Base-by-base conservation (phyloP, 768 basidiomycete genomes). In the Harrya chromipes region DNA sequence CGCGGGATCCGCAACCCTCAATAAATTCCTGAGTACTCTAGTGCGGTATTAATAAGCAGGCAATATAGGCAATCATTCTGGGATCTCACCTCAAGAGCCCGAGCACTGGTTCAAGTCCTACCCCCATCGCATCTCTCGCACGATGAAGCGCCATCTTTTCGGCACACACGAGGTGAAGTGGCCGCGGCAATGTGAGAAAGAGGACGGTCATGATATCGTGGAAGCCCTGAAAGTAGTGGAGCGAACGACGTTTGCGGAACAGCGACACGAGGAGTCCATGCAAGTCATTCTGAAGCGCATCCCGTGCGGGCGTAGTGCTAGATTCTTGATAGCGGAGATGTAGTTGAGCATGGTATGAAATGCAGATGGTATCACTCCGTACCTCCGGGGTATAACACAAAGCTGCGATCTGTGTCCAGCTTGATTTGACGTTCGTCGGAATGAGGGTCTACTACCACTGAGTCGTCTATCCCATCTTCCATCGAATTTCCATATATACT, bases 321-420 rank as follows among this genome's bases (percentile, higher is more conserved):
- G 58, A 50, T 31, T 64, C 65, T 64, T 14, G 43, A 50, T 53
- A 43, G 41, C 43, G 24, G 40, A 35, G 19, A 36, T 43, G 34
- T 37, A 36, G 52, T 54, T 60, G 27, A 53, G 43, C 29, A 40
- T 9, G 23, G 23, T 26, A 40, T 47, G 40, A 56, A 47, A 47
- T 49, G 48, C 43, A 59, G 49, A 50, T 13, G 37, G 9, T 46
- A 38, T 49, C 33, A 44, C 48, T 52, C 43, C 53, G 70, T 75
- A 89, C 92, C 89, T 78, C 82, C 84, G 63, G 94, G 90, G 70
- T 95, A 97, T 53, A 93, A 74, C 47, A 97, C 90, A 60, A 97
- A 97, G 56, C 91, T 93, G 41, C 94, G 82, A 68, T 94, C 84
- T 1, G 94, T 95, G 69, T 97, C 94, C 29, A 95, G 78, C 49